phyloP scores from a whole-genome alignment of 441 rosid genomes.

The Brassica hybrid region DNA sequence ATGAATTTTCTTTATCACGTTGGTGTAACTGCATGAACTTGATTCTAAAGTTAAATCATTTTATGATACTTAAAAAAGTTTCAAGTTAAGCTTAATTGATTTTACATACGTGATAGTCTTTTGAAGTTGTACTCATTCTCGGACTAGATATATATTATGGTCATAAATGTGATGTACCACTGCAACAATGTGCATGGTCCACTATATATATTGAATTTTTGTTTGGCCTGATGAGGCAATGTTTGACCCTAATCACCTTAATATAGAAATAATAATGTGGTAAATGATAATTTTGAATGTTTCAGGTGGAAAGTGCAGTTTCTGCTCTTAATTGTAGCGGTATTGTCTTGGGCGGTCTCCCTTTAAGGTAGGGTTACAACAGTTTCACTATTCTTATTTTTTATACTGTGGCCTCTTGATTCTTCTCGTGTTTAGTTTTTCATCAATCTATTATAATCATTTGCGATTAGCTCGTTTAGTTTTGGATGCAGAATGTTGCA shows the following conservation, averaged over 20 bases:
- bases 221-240: conserved; percentile 10
- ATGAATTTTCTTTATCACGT: not conserved
- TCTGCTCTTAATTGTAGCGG: no score
- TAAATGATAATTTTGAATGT: not conserved
- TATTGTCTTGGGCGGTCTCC: conserved; percentile 68
- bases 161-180: conserved; percentile 2
- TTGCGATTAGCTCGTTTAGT: not conserved
- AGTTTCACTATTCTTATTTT: not conserved
- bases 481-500: not conserved
- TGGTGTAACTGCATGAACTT: not conserved
- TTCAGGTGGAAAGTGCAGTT: no score
- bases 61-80: not conserved
- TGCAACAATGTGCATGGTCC: conserved; percentile 10
- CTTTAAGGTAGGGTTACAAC: conserved; percentile 58
- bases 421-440: not conserved
- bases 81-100: not conserved
- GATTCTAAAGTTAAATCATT: conserved; percentile 1
- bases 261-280: not conserved
- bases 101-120: not conserved
- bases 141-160: not conserved
- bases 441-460: not conserved
- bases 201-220: not conserved
- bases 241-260: conserved; percentile 1
- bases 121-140: not conserved
- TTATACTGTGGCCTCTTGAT: not conserved